Evolutionary conservation across 768 basidiomycete species (phyloP), one percentile per base, ranked within the genome.

Genomic region (Russula earlei): DNA sequence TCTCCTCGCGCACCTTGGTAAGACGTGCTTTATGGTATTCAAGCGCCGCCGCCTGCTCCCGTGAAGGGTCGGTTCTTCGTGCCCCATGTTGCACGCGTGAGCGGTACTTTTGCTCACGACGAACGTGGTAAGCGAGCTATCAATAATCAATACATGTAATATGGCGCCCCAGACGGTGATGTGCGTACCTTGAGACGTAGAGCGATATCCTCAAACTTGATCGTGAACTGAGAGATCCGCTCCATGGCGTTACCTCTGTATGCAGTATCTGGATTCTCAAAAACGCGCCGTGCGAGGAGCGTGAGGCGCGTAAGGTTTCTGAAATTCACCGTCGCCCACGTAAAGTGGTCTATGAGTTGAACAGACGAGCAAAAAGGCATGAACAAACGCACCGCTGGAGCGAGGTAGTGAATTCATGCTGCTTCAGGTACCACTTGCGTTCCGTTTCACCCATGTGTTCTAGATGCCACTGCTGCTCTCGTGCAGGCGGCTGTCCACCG

Each of bases 341-440:
- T 20, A 9, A 8, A n/a, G 8, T 1, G 11, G 22, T 24, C 31
- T 25, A 9, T 19, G 15, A 42, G n/a, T 11, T 10, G 3, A 17
- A 17, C 10, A 11, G 34, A 25, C 5, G n/a, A 22, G 11, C 8
- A 46, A 51, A 40, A 4, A 12, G 4, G 24, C 29, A 7, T 7
- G 14, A 25, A 38, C 7, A 44, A 50, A 37, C 45, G 15, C 5
- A 58, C 56, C 56, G 38, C 4, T 58, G 56, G n/a, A 58, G 51
- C 19, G 56, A 58, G 41, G 52, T 44, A 31, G 56, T 58, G 27
- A 58, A 58, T n/a, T 58, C 47, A 41, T 58, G 57, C 37, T 58
- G 57, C 52, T 54, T 58, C 41, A 58, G 14, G 42, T 54, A 58
- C 57, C 57, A 58, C n/a, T 58, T 58, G 8, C 41, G 19, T 6